Conservation (phyloP, 2,329 filamentous ascomycete genomes). For the Cladosporium sp. region DNA sequence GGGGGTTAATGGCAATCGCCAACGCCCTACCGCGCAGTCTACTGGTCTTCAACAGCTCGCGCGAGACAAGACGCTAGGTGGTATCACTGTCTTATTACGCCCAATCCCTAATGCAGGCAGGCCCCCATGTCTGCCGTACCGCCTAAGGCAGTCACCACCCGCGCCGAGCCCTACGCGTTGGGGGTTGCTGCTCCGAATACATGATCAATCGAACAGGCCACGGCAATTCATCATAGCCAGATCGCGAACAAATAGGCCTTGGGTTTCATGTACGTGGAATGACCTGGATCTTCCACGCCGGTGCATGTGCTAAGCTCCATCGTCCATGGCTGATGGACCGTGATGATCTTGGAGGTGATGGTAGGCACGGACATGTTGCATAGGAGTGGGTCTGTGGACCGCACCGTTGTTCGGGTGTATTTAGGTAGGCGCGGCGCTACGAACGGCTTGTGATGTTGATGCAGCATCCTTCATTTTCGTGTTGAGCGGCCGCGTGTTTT, state of each 20-base stretch:
- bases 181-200: neutral
- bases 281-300: constrained; percentile 13
- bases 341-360: constrained; percentile 8
- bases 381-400: constrained; percentile 12
- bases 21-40: constrained; percentile 7
- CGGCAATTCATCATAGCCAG: neutral
- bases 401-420: constrained; percentile 20
- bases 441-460: constrained; percentile 19
- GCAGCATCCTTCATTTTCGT: constrained; percentile 20
- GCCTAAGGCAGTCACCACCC: constrained; percentile 7
- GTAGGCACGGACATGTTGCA: constrained; percentile 15
- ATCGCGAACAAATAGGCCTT: constrained; percentile 2
- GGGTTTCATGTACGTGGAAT: constrained; percentile 11
- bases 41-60: constrained; percentile 14
- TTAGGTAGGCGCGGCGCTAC: constrained; percentile 18
- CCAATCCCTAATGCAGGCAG: constrained; percentile 14
- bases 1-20: constrained; percentile 2
- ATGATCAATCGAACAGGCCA: neutral
- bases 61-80: constrained; percentile 16
- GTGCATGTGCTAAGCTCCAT: constrained; percentile 2
- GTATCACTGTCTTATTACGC: constrained; percentile 17
- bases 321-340: neutral
- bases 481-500: constrained; percentile 20
- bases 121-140: constrained; percentile 16
- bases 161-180: constrained; percentile 6